Base-by-base conservation (phyloP, 2,329 filamentous ascomycete genomes). In the Pyrenochaeta sp. region DNA sequence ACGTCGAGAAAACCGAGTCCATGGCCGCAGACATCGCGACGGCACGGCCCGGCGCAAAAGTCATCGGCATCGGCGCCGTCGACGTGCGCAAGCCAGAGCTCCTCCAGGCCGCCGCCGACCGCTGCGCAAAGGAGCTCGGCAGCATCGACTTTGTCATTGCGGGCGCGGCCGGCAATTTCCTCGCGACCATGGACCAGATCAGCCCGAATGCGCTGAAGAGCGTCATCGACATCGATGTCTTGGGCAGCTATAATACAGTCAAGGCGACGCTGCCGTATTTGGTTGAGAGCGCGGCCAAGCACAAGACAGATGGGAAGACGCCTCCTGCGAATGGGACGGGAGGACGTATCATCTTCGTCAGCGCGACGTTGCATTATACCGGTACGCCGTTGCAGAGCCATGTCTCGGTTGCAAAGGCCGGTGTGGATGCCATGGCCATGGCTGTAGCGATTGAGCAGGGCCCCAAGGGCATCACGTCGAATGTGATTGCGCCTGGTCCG, bases 221-320 rank as follows among this genome's bases (percentile, higher is more conserved):
- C 0, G 94, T 99, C 55, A 93, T 97, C 62, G 94, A 97, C 50
- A 99, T 99, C 64, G 94, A 97, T 68, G 87, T 96, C 3, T 73
- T 97, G 23, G 94, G 94, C 21, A 95, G 89, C 11, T 99, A 89
- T 76, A 96, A 97, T 76, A 96, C 91, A 3, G 80, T 96, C 65
- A 97, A 97, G 75, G 91, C 93, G 3, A 94, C 90, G 1, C 76
- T 96, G 22, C 90, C 90, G 0, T 81, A 96, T 62, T 82, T 99
- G 3, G 73, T 90, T 9, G 80, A 84, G 59, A 95, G 90, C n/a
- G 86, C 88, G 1, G 72, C 75, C 22, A 82, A 81, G 60, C 76
- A 86, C 60, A 80, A 74, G 50, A 80, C 80, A 13, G 83, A 87
- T 55, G 80, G 82, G 2, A 82, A 82, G 20, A 74, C 76, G 4